Evolutionary conservation across 768 basidiomycete species (phyloP).

Genomic region (Polyporus arcularius): DNA sequence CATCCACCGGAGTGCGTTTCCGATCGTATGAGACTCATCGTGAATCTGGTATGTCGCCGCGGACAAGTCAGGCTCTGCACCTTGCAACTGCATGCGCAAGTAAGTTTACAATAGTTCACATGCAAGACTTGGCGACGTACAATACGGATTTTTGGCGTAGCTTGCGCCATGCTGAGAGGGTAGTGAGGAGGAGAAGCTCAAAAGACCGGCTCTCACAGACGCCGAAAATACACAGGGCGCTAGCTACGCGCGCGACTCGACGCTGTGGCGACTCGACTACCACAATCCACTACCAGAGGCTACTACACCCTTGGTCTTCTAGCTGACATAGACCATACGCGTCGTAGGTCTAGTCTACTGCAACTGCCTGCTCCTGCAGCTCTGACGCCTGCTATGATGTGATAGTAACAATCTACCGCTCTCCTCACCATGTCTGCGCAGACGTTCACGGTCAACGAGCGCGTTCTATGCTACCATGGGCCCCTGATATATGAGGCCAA

Average conservation of each 20-base stretch:
- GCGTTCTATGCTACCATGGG: conserved; percentile 92
- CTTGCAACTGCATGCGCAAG: conserved; percentile 65
- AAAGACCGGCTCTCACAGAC: neutral
- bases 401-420: too few species aligned
- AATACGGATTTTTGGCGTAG: conserved; percentile 26
- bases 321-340: too few species aligned
- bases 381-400: too few species aligned
- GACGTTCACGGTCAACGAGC: conserved; percentile 53
- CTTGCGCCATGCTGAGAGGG: conserved; percentile 17
- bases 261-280: too few species aligned
- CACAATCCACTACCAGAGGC: too few species aligned
- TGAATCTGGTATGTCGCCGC: conserved; percentile 90
- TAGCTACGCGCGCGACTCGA: too few species aligned
- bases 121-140: conserved; percentile 13
- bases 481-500: conserved; percentile 96
- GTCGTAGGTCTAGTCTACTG: too few species aligned
- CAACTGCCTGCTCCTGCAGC: too few species aligned
- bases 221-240: neutral
- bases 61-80: conserved; percentile 78
- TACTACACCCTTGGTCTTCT: too few species aligned
- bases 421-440: conserved; percentile 15
- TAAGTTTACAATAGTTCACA: neutral
- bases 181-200: neutral
- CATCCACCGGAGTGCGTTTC: conserved; percentile 96
- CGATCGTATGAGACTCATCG: conserved; percentile 95